These are phyloP conservation scores for Mimosa pudica DNA, from an alignment of 306 rosid species.

Conservation along the genomic window DNA sequence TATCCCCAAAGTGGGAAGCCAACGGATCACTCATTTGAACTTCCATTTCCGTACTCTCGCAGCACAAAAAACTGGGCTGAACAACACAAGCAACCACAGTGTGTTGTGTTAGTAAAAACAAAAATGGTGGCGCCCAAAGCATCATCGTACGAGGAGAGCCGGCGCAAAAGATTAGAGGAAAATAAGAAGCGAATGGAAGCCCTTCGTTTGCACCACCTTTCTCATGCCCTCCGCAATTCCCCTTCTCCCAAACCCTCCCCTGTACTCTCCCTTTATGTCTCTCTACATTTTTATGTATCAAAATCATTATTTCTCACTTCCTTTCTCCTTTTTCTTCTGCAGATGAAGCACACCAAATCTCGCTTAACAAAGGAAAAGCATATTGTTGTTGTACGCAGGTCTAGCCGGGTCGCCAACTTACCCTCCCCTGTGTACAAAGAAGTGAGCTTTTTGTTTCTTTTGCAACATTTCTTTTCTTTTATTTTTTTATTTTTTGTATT, in stretches of 20 bases:
- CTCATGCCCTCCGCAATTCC: slow-evolving; percentile 55
- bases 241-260: slow-evolving; percentile 60
- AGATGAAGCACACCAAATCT: slow-evolving; percentile 57
- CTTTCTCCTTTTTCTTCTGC: background rate
- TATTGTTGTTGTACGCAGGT: slow-evolving; percentile 63
- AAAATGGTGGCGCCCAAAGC: slow-evolving; percentile 44
- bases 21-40: slow-evolving; percentile 43
- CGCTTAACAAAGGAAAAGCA: slow-evolving; percentile 42
- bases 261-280: slow-evolving; percentile 22
- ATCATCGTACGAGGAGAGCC: slow-evolving; percentile 67
- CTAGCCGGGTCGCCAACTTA: slow-evolving; percentile 64
- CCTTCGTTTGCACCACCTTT: slow-evolving; percentile 61
- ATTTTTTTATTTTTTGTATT: background rate
- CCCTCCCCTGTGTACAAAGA: slow-evolving; percentile 72
- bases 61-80: background rate
- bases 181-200: slow-evolving; percentile 78
- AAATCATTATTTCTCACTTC: background rate
- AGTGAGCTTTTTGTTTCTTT: slow-evolving; percentile 24
- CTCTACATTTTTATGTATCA: background rate
- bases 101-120: background rate
- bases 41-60: background rate
- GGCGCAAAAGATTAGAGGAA: slow-evolving; percentile 69
- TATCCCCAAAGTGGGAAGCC: slow-evolving; percentile 31
- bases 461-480: background rate
- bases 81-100: background rate